phyloP scores from a whole-genome alignment of 805 yeast species.

The Sugiyamaella marilandica region DNA sequence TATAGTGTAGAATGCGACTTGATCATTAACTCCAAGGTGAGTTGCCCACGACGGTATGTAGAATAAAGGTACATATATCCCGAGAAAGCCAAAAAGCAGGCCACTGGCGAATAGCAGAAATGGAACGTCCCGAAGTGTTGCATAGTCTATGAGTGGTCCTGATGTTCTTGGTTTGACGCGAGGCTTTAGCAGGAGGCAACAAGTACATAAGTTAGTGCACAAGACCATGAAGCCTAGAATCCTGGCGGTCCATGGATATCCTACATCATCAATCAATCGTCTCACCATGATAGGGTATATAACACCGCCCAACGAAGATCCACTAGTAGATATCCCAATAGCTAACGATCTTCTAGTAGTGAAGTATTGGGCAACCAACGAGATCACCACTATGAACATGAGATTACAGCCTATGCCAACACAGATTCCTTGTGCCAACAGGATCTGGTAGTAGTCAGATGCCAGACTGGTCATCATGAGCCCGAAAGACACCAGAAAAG shows the following conservation, averaged over 20 bases:
- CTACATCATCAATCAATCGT: conserved; percentile 37
- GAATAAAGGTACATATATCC: conserved; percentile 33
- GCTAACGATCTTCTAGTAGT: conserved; percentile 39
- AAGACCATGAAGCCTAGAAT: conserved; percentile 39
- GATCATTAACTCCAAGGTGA: conserved; percentile 19
- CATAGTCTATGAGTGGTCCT: conserved; percentile 19
- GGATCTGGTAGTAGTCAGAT: conserved; percentile 42
- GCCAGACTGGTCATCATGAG: conserved; percentile 32
- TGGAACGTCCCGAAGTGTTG: conserved; percentile 26
- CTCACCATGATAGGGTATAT: conserved; percentile 44
- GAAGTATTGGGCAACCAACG: conserved; percentile 43
- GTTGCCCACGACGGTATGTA: conserved; percentile 32
- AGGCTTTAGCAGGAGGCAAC: conserved; percentile 20
- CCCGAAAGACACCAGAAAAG: conserved; percentile 21
- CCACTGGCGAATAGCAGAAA: conserved; percentile 25
- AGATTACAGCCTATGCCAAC: conserved; percentile 41
- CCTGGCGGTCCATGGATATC: conserved; percentile 47
- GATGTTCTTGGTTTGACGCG: conserved; percentile 28
- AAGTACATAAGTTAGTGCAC: conserved; percentile 17
- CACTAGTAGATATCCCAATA: conserved; percentile 41
- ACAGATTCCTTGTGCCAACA: conserved; percentile 47
- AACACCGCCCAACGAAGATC: conserved; percentile 48
- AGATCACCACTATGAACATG: conserved; percentile 41
- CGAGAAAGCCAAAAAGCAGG: conserved; percentile 28
- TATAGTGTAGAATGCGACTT: conserved; percentile 28